phyloP scores from a whole-genome alignment of 345 rosid genomes.

The Moricandia arvensis region DNA sequence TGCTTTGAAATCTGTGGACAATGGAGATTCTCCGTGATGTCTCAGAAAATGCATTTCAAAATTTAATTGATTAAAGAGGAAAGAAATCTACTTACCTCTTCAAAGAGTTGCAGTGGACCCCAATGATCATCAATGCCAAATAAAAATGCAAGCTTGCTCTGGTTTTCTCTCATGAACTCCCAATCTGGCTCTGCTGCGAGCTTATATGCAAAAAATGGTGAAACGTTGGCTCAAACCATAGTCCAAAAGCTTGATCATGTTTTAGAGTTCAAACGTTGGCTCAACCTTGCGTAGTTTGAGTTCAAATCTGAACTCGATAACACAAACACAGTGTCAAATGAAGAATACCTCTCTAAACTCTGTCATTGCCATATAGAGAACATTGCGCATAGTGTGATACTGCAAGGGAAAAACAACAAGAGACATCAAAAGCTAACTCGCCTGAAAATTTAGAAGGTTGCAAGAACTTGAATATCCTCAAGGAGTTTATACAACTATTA shows the following conservation, averaged over 20 bases:
- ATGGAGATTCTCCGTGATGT: conserved; percentile 11
- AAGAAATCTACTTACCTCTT: conserved; percentile 58
- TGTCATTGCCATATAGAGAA: conserved; percentile 71
- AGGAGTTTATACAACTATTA: not conserved
- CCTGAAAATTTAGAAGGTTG: not conserved
- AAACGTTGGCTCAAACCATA: not conserved
- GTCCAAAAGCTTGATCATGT: not conserved
- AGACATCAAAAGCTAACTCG: not conserved
- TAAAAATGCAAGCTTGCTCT: conserved; percentile 61
- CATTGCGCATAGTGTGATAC: conserved; percentile 73
- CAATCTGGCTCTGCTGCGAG: conserved; percentile 72
- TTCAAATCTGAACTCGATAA: too few relatives aligned
- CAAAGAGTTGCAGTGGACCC: conserved; percentile 74
- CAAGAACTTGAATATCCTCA: not conserved
- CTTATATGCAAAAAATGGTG: conserved; percentile 36
- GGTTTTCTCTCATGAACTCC: conserved; percentile 63
- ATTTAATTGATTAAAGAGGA: too few relatives aligned
- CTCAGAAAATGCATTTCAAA: not conserved
- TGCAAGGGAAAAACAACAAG: conserved; percentile 33
- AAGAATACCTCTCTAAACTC: conserved; percentile 67
- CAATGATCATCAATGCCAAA: conserved; percentile 82
- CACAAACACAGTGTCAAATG: not conserved
- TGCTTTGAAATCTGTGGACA: conserved; percentile 58
- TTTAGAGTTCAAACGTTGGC: too few relatives aligned
- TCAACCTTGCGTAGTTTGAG: too few relatives aligned